Conservation (phyloP, 805 yeast species). For the Saccharomycopsis sp. region DNA sequence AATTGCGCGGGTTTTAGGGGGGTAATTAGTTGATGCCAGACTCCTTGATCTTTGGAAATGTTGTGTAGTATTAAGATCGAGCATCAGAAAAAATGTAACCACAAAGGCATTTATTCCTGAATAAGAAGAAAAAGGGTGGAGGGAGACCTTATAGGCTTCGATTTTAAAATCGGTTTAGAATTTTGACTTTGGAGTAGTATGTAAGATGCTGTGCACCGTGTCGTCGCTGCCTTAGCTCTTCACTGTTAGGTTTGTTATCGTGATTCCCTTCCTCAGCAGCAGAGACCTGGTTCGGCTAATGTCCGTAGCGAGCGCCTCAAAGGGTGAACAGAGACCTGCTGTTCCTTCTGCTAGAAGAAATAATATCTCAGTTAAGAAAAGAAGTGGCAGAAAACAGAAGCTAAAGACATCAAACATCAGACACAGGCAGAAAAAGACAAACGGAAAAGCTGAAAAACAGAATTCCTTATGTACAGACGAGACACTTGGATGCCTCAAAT, state of each 20-base stretch:
- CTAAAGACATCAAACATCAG: not conserved
- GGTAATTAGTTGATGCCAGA: not conserved
- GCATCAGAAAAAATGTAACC: not conserved
- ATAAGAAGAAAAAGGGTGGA: not conserved
- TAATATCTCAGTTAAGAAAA: not conserved
- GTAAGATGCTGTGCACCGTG: not conserved
- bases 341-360: not conserved
- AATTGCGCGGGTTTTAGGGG: not conserved
- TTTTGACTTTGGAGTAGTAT: not conserved
- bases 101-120: not conserved
- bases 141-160: not conserved
- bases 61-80: not conserved
- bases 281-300: not conserved
- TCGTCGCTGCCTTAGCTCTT: not conserved
- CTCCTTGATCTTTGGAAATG: not conserved
- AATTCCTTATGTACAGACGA: constrained; percentile 2
- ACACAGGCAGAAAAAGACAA: not conserved
- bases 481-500: constrained; percentile 2
- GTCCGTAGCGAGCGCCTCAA: not conserved
- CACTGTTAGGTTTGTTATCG: not conserved
- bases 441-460: not conserved
- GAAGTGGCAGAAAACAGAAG: not conserved
- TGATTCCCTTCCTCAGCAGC: not conserved
- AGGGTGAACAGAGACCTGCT: not conserved
- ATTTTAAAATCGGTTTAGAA: not conserved